Base-by-base conservation (phyloP, 805 yeast genomes). In the Tetrapisispora nanseiensis region DNA sequence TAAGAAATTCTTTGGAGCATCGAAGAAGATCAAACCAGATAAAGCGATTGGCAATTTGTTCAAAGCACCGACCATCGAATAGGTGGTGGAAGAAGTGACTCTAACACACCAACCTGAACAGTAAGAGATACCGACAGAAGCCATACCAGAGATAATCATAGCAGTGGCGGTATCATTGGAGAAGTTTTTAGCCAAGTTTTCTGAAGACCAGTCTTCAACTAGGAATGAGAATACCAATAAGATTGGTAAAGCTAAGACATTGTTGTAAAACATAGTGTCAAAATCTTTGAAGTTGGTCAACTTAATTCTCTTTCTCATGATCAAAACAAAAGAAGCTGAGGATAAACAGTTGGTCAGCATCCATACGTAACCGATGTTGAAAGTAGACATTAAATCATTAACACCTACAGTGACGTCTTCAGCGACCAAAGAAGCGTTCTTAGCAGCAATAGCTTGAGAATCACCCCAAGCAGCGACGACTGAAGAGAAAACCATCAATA, bases 101-200 rank as follows among this genome's bases (percentile, higher is more conserved):
- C 98, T 86, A 51, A 92, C 95, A 77, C 98, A 92, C 98, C 98
- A 92, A 48, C 97, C 98, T 11, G 97, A 87, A 68, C 96, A 86
- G 77, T 92, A 92, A 35, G 97, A 90, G 63, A 92, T 92, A 70
- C 95, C 97, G 41, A 92, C 95, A 26, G 97, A 82, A 35, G 95
- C 82, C 54, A 85, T 76, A 66, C 98, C 98, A 29, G 96, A 86
- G 61, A 90, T 75, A 49, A 92, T 57, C 95, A 92, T 89, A 35
- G 80, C 66, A 49, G 86, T 73, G 45, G 86, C 75, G 34, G 90
- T 74, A 49, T 70, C 65, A 63, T 89, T 76, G 54, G 75, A 70
- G 79, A 92, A 86, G 75, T 89, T 90, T 42, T 59, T 56, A 15
- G 72, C 72, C 42, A 92, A 61, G 69, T 90, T 92, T 38, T 63